phyloP scores from a whole-genome alignment of 805 yeast species.

The Lipomyces sp. region DNA sequence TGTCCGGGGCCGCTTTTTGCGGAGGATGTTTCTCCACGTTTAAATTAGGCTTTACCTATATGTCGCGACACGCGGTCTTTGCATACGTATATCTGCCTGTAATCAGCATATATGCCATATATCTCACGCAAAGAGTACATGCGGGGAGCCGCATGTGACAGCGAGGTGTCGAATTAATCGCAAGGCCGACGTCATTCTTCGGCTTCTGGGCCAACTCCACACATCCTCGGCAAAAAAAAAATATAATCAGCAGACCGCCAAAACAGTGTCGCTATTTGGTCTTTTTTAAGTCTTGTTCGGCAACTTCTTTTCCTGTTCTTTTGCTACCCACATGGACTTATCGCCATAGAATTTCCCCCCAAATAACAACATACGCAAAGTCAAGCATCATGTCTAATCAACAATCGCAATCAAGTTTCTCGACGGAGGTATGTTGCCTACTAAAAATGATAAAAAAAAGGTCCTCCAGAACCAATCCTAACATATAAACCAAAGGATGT shows the following conservation, averaged over 20 bases:
- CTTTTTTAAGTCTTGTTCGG: background rate
- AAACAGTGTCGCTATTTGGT: background rate
- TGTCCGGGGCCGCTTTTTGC: too few species aligned
- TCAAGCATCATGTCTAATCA: slow-evolving; percentile 19
- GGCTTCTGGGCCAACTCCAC: background rate
- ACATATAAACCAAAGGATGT: slow-evolving; percentile 53
- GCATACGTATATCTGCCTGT: background rate
- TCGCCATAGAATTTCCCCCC: background rate
- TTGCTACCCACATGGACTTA: background rate
- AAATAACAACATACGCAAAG: background rate
- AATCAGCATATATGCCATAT: background rate
- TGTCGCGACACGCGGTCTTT: background rate
- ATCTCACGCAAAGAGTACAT: background rate
- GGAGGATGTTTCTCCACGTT: background rate
- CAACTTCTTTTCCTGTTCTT: background rate
- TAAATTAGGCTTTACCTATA: background rate
- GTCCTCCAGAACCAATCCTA: background rate
- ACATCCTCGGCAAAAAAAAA: slow-evolving; percentile 1
- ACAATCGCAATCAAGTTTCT: slow-evolving; percentile 20
- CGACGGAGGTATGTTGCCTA: slow-evolving; percentile 18
- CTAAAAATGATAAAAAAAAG: too few species aligned
- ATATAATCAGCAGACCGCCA: background rate
- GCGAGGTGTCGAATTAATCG: background rate
- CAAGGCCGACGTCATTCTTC: background rate
- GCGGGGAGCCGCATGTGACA: slow-evolving; percentile 11